Conservation (phyloP, 768 basidiomycete genomes). For the Tricholoma sp. region DNA sequence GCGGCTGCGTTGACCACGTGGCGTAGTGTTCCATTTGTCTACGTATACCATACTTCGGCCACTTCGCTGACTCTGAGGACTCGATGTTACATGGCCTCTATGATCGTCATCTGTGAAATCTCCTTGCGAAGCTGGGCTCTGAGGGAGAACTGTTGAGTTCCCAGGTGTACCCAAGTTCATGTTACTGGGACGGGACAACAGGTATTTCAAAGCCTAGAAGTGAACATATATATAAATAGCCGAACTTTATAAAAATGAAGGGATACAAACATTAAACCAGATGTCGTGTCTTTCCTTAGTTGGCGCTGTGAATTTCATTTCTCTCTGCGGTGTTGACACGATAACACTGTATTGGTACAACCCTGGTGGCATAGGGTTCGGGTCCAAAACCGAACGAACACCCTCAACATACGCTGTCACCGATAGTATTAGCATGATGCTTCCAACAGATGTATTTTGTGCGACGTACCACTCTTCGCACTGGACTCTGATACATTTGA, state of each 20-base stretch:
- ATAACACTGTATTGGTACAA: slow-evolving; percentile 90
- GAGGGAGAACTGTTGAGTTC: slow-evolving; percentile 31
- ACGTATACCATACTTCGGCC: slow-evolving; percentile 52
- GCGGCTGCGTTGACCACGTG: slow-evolving; percentile 70
- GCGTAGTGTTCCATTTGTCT: slow-evolving; percentile 71
- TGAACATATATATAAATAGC: slow-evolving; percentile 3
- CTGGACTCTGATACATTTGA: slow-evolving; percentile 85
- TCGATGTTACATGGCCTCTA: slow-evolving; percentile 42
- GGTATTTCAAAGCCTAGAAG: slow-evolving; percentile 81
- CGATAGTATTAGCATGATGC: slow-evolving; percentile 8
- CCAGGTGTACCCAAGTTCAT: slow-evolving; percentile 33
- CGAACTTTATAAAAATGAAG: slow-evolving; percentile 8
- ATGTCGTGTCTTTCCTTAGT: slow-evolving; percentile 96
- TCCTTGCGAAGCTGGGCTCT: slow-evolving; percentile 46
- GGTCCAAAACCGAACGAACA: slow-evolving; percentile 87
- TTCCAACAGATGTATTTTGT: background rate
- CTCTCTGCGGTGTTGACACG: slow-evolving; percentile 87
- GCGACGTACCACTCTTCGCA: slow-evolving; percentile 88
- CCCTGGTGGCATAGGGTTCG: slow-evolving; percentile 94
- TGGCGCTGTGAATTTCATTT: slow-evolving; percentile 98
- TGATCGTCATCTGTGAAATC: slow-evolving; percentile 50
- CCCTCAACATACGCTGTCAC: slow-evolving; percentile 84
- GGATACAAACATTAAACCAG: slow-evolving; percentile 76
- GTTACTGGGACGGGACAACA: slow-evolving; percentile 68
- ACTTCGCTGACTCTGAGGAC: slow-evolving; percentile 75